Conservation (phyloP, 2,329 filamentous ascomycete species). For the Scopulariopsis brevicaulis region DNA sequence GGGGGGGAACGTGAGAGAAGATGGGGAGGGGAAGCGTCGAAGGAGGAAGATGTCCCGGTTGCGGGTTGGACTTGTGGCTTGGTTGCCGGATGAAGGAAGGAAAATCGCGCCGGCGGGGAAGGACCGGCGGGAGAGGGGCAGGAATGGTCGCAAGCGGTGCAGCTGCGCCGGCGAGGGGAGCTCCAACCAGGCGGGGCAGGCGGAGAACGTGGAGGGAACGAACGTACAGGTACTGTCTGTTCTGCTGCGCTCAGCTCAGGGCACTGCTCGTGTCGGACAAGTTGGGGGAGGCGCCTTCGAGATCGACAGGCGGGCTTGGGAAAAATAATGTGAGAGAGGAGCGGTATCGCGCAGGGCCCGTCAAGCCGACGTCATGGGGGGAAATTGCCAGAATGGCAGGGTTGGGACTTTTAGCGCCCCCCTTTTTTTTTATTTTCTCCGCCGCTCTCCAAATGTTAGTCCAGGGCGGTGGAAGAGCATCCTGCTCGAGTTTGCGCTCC, state of each 20-base stretch:
- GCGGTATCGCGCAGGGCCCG: background rate
- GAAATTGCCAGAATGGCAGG: background rate
- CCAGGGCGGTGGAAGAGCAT: background rate
- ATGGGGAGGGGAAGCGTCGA: background rate
- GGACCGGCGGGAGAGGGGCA: background rate
- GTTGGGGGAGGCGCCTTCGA: background rate
- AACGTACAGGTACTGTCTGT: background rate
- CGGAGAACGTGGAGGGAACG: background rate
- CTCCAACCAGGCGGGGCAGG: background rate
- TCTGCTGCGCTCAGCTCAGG: background rate
- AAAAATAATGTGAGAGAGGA: background rate
- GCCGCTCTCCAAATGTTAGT: background rate
- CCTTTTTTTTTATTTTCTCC: too few relatives aligned
- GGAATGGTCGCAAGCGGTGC: background rate
- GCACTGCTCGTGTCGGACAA: background rate
- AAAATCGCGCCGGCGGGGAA: conserved; percentile 1
- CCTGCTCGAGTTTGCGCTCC: too few relatives aligned
- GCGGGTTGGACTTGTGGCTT: background rate
- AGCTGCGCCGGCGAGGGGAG: background rate
- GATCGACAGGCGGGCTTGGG: background rate
- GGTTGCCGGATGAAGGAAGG: background rate
- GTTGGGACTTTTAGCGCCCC: background rate
- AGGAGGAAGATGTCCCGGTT: background rate
- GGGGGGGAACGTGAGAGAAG: background rate
- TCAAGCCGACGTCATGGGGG: background rate